Evolutionary conservation across 768 basidiomycete species (phyloP).

Genomic region (Podaxis carcinomalis): DNA sequence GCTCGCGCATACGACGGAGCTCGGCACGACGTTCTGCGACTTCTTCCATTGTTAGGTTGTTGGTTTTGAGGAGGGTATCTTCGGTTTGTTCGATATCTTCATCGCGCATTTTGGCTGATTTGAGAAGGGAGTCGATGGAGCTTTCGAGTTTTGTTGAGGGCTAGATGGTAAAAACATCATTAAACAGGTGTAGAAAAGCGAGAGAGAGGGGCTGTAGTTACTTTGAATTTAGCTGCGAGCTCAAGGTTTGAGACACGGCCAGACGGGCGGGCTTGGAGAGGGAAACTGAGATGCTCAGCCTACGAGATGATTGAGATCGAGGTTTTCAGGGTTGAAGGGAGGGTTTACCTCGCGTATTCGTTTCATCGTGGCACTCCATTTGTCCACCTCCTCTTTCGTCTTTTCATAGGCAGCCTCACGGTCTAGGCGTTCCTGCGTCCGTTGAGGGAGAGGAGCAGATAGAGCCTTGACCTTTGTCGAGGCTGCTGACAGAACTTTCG

Average conservation of each 20-base stretch:
- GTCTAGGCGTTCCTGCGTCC: slow-evolving; percentile 85
- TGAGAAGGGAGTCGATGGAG: slow-evolving; percentile 76
- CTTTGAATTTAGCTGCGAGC: slow-evolving; percentile 82
- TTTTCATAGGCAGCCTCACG: slow-evolving; percentile 93
- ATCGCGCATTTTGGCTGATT: slow-evolving; percentile 78
- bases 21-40: slow-evolving; percentile 77
- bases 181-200: background rate
- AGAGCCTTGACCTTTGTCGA: slow-evolving; percentile 56
- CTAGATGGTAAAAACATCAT: slow-evolving; percentile 27
- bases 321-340: background rate
- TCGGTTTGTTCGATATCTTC: slow-evolving; percentile 76
- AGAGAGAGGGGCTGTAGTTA: slow-evolving; percentile 23
- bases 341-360: slow-evolving; percentile 74
- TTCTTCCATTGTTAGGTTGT: slow-evolving; percentile 81
- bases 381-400: slow-evolving; percentile 88
- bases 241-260: slow-evolving; percentile 66
- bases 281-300: slow-evolving; percentile 88
- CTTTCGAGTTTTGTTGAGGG: slow-evolving; percentile 84
- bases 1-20: slow-evolving; percentile 84
- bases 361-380: slow-evolving; percentile 93
- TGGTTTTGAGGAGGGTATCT: slow-evolving; percentile 66
- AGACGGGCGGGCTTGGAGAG: slow-evolving; percentile 61
- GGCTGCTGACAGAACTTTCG: slow-evolving; percentile 50
- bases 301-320: slow-evolving; percentile 21
- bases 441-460: slow-evolving; percentile 79